Evolutionary conservation across 495 filamentous ascomycete genomes (phyloP).

Genomic region (Penicillium mononematosum): DNA sequence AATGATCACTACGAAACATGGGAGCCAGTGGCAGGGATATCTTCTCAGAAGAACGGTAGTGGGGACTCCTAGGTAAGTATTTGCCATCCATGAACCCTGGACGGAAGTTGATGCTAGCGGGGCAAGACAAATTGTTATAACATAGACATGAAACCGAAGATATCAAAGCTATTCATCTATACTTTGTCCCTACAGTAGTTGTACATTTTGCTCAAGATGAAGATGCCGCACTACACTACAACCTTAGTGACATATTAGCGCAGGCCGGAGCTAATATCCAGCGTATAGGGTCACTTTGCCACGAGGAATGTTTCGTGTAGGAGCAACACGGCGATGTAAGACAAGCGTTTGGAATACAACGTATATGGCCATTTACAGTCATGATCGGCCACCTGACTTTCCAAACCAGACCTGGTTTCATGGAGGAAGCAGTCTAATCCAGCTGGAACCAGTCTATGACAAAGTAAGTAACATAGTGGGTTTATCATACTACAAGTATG

Average conservation of each 20-base stretch:
- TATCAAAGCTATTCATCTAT: background rate
- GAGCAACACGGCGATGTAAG: background rate
- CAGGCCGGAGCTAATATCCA: background rate
- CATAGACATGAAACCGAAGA: background rate
- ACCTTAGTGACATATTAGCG: background rate
- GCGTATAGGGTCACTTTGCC: background rate
- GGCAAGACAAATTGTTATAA: conserved; percentile 15
- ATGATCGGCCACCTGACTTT: background rate
- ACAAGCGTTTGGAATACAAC: background rate
- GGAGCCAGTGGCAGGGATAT: conserved; percentile 5
- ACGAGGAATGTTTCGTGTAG: background rate
- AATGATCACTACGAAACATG: background rate
- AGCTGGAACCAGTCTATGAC: background rate
- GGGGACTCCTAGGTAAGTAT: conserved; percentile 2
- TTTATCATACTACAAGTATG: background rate
- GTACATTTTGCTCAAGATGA: background rate
- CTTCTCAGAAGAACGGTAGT: background rate
- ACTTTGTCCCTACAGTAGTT: background rate
- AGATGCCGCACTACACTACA: no score
- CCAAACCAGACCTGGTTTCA: background rate
- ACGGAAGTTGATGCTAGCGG: conserved; percentile 13
- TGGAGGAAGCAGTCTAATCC: background rate
- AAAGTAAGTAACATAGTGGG: background rate
- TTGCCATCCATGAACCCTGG: conserved; percentile 16
- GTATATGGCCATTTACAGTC: background rate